Evolutionary conservation across 2,329 filamentous ascomycete species (phyloP), one percentile per base, ranked within the genome.

Genomic region (Epichloe typhina): DNA sequence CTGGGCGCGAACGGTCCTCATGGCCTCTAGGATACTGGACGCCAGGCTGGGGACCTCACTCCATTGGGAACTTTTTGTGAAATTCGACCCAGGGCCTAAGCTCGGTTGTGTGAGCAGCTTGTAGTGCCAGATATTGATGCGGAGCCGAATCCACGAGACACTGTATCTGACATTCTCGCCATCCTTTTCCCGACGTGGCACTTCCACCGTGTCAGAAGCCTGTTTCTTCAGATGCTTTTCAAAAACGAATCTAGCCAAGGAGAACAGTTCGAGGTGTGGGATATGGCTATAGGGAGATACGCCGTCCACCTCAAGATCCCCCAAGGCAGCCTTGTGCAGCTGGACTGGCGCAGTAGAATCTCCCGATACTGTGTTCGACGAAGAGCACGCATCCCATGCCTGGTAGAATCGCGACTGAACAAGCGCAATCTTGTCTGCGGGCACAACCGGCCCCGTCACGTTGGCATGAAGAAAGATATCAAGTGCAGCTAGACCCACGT

Each of bases 281-380:
- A 89, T 89, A 52, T 95, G 76, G 46, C 83, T 80, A 66, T 97
- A 98, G 0, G 86, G 84, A 0, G 86, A 84, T 44, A 94, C 84
- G 11, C 93, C 93, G 64, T 98, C 93, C 0, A 88, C 75, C 23
- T 83, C 80, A 8, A 97, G 73, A 15, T 78, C 79, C 2, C 68
- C 68, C n/a, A 95, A 71, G 48, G 89, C 80, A 17, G 74, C 66
- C 54, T 74, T 73, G 50, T 77, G 72, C 15, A 83, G 60, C 0
- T 64, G 61, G 42, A 67, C 66, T 1, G 76, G 52, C 7, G 56
- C 11, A 42, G 48, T 17, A 52, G 55, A n/a, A 50, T 40, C 31
- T 9, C 43, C 35, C 23, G 15, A 6, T 9, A 12, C 17, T 12
- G 11, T 9, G 15, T 17, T 12, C n/a, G 49, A n/a, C 37, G 40